Percentiles rank a stretch among this genome's conserved stretches.
phyloP scores from a whole-genome alignment of 2,329 filamentous ascomycete genomes.

The Penicillium thymicola region DNA sequence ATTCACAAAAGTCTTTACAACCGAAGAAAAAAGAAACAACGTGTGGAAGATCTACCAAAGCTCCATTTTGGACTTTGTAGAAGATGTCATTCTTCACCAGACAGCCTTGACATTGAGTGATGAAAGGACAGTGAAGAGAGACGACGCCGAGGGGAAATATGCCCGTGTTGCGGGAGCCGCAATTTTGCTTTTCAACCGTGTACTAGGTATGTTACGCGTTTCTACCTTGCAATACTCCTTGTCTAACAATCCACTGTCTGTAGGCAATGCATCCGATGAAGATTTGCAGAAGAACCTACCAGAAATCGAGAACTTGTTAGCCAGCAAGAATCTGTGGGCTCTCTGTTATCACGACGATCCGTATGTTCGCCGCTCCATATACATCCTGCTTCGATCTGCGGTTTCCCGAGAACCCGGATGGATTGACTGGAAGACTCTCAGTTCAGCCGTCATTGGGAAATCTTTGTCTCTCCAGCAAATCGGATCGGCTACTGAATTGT shows the following conservation, averaged over 20 bases:
- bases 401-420: constrained; percentile 47
- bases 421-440: constrained; percentile 63
- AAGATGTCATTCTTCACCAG: constrained; percentile 72
- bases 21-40: constrained; percentile 70
- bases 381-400: constrained; percentile 53
- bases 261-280: constrained; percentile 34
- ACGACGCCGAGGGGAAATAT: constrained; percentile 85
- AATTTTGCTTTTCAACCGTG: constrained; percentile 52
- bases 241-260: constrained; percentile 7
- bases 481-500: constrained; percentile 69
- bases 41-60: constrained; percentile 81
- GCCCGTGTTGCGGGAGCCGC: constrained; percentile 68
- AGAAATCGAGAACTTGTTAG: constrained; percentile 65
- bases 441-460: constrained; percentile 68
- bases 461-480: constrained; percentile 69
- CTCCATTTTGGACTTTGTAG: constrained; percentile 77
- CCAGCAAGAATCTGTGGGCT: constrained; percentile 59
- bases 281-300: constrained; percentile 61
- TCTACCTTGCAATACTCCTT: not conserved
- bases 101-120: constrained; percentile 81
- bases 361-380: constrained; percentile 57
- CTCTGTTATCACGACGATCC: constrained; percentile 56
- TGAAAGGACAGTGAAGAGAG: constrained; percentile 74
- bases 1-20: constrained; percentile 70
- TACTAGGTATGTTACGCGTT: constrained; percentile 44